These are phyloP conservation scores for Oropetium thomaeum DNA, from an alignment of 176 grass and related monocot genomes.

Conservation along the genomic window DNA sequence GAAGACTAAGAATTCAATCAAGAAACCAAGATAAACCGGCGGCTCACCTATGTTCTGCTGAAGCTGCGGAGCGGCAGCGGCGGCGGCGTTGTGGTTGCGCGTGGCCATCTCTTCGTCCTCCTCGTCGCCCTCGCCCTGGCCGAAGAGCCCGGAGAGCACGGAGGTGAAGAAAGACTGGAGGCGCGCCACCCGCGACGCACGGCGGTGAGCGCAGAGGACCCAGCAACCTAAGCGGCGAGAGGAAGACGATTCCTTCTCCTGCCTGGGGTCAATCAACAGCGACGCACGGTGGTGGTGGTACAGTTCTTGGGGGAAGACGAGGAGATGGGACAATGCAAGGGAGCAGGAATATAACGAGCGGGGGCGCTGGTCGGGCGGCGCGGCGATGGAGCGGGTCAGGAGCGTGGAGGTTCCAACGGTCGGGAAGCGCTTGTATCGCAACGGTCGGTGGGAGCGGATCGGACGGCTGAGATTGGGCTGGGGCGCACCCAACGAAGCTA, in stretches of 20 bases:
- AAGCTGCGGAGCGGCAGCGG: conserved; percentile 39
- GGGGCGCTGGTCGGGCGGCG: not conserved
- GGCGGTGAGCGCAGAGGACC: conserved; percentile 47
- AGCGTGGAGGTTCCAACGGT: conserved; percentile 53
- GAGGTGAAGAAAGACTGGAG: conserved; percentile 67
- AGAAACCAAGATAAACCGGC: not conserved
- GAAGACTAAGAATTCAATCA: not conserved
- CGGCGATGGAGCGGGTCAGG: conserved; percentile 8
- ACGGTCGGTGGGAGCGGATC: conserved; percentile 52
- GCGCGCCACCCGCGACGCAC: conserved; percentile 42
- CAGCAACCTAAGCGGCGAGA: conserved; percentile 8
- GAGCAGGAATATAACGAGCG: conserved; percentile 27
- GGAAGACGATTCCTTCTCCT: conserved; percentile 11
- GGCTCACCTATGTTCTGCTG: conserved; percentile 40
- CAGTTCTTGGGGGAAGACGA: conserved; percentile 21
- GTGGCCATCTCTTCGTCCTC: conserved; percentile 59
- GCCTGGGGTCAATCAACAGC: not conserved
- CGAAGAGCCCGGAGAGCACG: conserved; percentile 53
- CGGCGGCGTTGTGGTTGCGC: conserved; percentile 36
- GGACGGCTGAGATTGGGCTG: conserved; percentile 50
- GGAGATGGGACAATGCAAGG: not conserved
- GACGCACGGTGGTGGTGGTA: not conserved
- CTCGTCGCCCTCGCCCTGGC: conserved; percentile 10
- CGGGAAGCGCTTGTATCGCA: conserved; percentile 49
- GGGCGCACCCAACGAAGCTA: conserved; percentile 4